phyloP scores from a whole-genome alignment of 2,329 filamentous ascomycete genomes.

The Phaeosphaeria sp. region DNA sequence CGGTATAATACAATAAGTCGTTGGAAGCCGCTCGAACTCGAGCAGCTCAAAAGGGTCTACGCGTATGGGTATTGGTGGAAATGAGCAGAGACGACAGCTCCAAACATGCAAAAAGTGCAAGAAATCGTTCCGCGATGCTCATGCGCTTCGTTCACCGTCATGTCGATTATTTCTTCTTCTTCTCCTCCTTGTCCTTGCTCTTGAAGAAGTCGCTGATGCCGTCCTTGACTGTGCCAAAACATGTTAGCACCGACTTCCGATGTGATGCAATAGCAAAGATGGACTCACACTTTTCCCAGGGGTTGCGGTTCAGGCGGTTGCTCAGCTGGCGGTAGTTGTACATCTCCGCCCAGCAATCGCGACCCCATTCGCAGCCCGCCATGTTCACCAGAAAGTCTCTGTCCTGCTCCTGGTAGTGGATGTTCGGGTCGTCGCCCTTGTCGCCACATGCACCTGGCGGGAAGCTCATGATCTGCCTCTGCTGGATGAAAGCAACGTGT shows the following conservation, averaged over 20 bases:
- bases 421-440: conserved; percentile 72
- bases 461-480: conserved; percentile 94
- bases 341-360: conserved; percentile 98
- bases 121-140: conserved; percentile 16
- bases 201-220: conserved; percentile 50
- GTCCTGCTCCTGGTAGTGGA: conserved; percentile 86
- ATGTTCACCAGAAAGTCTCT: conserved; percentile 97
- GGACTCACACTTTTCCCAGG: conserved; percentile 69
- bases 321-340: conserved; percentile 92
- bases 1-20: conserved; percentile 2
- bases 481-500: conserved; percentile 86
- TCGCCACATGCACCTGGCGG: conserved; percentile 87
- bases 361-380: conserved; percentile 96
- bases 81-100: conserved; percentile 3
- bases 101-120: conserved; percentile 7
- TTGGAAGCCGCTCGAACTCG: not conserved
- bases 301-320: conserved; percentile 83
- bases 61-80: conserved; percentile 6
- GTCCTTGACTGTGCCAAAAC: conserved; percentile 50
- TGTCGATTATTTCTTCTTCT: conserved; percentile 29
- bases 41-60: conserved; percentile 2
- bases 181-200: conserved; percentile 32
- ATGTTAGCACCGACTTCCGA: not conserved
- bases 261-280: not conserved
- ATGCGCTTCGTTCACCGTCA: conserved; percentile 16